Conservation (phyloP, 306 rosid species). For the Dicorynia guianensis region DNA sequence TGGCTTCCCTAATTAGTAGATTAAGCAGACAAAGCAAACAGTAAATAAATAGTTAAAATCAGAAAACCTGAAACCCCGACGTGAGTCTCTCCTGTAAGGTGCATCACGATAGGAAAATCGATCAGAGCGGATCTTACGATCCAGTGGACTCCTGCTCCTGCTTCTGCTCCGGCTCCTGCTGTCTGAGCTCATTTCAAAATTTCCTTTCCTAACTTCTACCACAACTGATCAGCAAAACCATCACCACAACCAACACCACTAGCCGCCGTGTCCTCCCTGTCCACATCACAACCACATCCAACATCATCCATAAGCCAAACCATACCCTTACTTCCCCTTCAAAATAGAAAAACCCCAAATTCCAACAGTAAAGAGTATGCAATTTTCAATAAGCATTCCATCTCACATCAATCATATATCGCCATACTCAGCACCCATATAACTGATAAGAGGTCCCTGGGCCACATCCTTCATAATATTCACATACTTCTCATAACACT, state of each 20-base stretch:
- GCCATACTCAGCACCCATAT: conserved; percentile 58
- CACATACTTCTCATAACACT: conserved; percentile 47
- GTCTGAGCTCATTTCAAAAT: conserved; percentile 85
- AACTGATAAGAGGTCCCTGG: conserved; percentile 47
- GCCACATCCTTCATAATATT: conserved; percentile 58
- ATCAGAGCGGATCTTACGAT: conserved; percentile 94
- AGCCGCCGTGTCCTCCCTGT: conserved; percentile 90
- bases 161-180: conserved; percentile 94
- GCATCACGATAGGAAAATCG: conserved; percentile 94
- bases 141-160: conserved; percentile 95
- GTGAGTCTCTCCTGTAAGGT: conserved; percentile 95
- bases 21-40: conserved; percentile 38
- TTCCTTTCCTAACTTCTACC: conserved; percentile 62
- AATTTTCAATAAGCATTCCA: conserved; percentile 68
- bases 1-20: conserved; percentile 45
- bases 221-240: conserved; percentile 70
- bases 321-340: conserved; percentile 82
- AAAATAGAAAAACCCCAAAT: conserved; percentile 71
- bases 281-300: conserved; percentile 98
- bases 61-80: conserved; percentile 97
- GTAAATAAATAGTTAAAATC: conserved; percentile 48
- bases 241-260: conserved; percentile 77
- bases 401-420: conserved; percentile 62
- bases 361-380: conserved; percentile 65
- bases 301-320: conserved; percentile 81